Conservation (phyloP, 139 green algal genomes). For the Chlamydomonas asymmetrica region DNA sequence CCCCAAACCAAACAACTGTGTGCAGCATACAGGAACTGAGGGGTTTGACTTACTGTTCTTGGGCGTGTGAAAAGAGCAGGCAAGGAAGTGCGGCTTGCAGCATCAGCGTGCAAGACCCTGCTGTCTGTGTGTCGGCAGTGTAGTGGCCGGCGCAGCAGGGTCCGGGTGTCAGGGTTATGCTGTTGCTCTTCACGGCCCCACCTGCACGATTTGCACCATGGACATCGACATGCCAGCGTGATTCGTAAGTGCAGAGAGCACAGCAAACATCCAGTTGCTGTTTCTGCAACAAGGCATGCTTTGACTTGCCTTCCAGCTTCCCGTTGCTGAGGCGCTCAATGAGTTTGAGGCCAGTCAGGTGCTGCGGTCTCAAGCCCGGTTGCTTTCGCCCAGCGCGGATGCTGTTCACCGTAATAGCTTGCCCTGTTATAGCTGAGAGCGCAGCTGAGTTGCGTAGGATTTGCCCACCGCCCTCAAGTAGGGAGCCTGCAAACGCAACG, state of each 20-base stretch:
- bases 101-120: slow-evolving; percentile 79
- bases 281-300: no score
- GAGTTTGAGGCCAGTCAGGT: slow-evolving; percentile 67
- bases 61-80: slow-evolving; percentile 58
- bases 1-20: no score
- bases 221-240: no score
- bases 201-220: slow-evolving; percentile 3
- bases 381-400: no score
- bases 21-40: no score
- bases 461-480: slow-evolving; percentile 76
- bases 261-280: no score
- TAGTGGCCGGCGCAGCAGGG: slow-evolving; percentile 27
- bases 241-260: no score
- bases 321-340: slow-evolving; percentile 47
- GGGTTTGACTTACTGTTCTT: no score
- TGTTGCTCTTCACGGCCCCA: slow-evolving; percentile 12
- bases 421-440: slow-evolving; percentile 53
- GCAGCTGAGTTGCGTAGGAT: slow-evolving; percentile 72
- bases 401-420: no score
- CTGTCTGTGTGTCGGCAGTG: slow-evolving; percentile 68
- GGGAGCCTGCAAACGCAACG: no score
- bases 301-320: slow-evolving; percentile 40
- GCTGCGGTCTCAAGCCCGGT: slow-evolving; percentile 53
- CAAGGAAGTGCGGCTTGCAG: slow-evolving; percentile 63
- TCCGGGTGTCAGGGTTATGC: slow-evolving; percentile 42